Evolutionary conservation across 805 yeast genomes (phyloP), one percentile per base, ranked within the genome.

Genomic region (Cephaloascus albidus): DNA sequence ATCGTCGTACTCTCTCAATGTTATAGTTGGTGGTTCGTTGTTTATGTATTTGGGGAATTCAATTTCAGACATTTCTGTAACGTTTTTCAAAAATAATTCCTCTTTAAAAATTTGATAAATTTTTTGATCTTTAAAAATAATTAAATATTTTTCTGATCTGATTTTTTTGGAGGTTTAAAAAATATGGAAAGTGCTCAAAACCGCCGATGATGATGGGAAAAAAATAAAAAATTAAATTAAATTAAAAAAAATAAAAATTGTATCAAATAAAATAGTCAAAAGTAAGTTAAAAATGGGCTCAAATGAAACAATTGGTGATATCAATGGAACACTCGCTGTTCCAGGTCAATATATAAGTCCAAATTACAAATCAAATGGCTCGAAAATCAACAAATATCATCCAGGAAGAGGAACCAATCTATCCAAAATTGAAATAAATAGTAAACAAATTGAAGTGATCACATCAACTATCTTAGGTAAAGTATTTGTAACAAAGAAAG

Each of bases 331-430:
- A 26, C 54, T 55, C 30, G 85, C 73, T 2, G 66, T 80, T n/a
- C 96, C 96, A 1, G 96, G 96, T 0, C 95, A 87, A 49, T 73
- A 81, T 33, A 65, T 87, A 18, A 71, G 78, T 16, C 89, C 93
- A 1, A 61, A 69, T 4, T 68, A 63, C 48, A 67, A 68, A 14
- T 45, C 49, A 4, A 60, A 60, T n/a, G 51, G 49, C 6, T 54
- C 54, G 14, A 35, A 46, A 6, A 53, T 70, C 2, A 56, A 65
- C 33, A 69, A 66, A 41, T 85, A 72, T 49, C 53, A 64, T 3
- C 60, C 86, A 2, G 94, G 95, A 4, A 58, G 63, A 17, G 95
- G 95, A 8, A 70, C 85, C 1, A 70, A 73, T 26, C 45, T 76
- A 3, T 63, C 74, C 18, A 61, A 68, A 3, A 64, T 76, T 15